phyloP scores from a whole-genome alignment of 495 filamentous ascomycete genomes.

The Aspergillus nanangensis region DNA sequence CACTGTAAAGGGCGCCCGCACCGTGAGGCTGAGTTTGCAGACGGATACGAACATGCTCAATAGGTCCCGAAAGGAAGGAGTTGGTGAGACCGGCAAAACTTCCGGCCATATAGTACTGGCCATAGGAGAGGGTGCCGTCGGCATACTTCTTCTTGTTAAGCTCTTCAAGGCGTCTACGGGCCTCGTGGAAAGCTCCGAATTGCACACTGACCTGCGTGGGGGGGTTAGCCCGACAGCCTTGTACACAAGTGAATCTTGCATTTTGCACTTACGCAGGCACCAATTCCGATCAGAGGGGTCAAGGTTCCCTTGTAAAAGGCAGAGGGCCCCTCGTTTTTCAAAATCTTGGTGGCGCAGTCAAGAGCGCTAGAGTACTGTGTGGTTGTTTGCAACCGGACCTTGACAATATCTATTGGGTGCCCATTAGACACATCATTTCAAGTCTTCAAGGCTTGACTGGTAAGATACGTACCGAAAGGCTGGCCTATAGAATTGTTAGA shows the following conservation, averaged over 20 bases:
- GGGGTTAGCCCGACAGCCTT: too few relatives aligned
- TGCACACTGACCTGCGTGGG: slow-evolving; percentile 73
- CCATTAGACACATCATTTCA: slow-evolving; percentile 12
- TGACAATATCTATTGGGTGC: slow-evolving; percentile 85
- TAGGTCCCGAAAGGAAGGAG: slow-evolving; percentile 80
- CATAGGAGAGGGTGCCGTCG: slow-evolving; percentile 58
- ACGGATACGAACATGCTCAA: slow-evolving; percentile 97
- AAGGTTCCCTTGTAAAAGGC: slow-evolving; percentile 99
- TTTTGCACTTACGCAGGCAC: slow-evolving; percentile 69
- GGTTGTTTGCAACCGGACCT: slow-evolving; percentile 92
- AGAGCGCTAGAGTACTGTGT: slow-evolving; percentile 74
- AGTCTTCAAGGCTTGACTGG: too few relatives aligned
- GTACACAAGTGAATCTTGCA: too few relatives aligned
- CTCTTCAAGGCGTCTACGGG: slow-evolving; percentile 78
- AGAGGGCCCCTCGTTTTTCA: slow-evolving; percentile 76
- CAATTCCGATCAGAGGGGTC: slow-evolving; percentile 94
- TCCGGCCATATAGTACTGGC: slow-evolving; percentile 85
- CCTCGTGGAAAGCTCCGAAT: slow-evolving; percentile 95
- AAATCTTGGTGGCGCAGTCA: slow-evolving; percentile 76
- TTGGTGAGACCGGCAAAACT: slow-evolving; percentile 93
- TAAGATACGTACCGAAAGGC: slow-evolving; percentile 79
- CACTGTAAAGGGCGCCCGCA: slow-evolving; percentile 67
- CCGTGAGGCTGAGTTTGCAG: slow-evolving; percentile 96
- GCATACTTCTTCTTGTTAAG: slow-evolving; percentile 56
- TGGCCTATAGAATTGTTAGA: slow-evolving; percentile 61